phyloP scores from a whole-genome alignment of 352 stramenopile genomes.

The Elongisporangium senticosum region DNA sequence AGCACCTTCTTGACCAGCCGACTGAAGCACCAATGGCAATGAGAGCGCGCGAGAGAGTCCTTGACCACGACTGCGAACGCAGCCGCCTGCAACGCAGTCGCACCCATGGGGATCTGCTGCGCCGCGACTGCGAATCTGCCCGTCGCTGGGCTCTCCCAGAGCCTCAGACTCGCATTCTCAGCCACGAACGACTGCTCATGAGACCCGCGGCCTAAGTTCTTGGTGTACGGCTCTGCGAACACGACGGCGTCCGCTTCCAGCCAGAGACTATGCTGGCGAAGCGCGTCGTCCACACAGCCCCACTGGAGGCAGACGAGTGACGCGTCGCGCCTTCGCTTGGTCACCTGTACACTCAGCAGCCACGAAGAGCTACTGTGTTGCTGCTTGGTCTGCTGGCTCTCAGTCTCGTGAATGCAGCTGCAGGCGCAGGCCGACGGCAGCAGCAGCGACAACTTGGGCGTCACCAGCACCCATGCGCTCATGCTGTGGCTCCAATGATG shows the following conservation, averaged over 20 bases:
- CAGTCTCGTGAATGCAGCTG: too few species aligned
- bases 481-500: too few species aligned
- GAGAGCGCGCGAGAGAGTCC: conserved; percentile 16
- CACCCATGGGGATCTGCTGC: conserved; percentile 16
- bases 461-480: too few species aligned
- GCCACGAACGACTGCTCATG: conserved; percentile 17
- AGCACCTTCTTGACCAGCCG: conserved; percentile 36
- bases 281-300: too few species aligned
- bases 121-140: conserved; percentile 33
- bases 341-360: too few species aligned
- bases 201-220: conserved; percentile 6
- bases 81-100: conserved; percentile 27
- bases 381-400: too few species aligned
- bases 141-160: conserved; percentile 14
- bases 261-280: conserved; percentile 14
- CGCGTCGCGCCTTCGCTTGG: too few species aligned
- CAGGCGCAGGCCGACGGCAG: too few species aligned
- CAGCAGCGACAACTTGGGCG: too few species aligned
- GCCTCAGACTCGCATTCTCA: conserved; percentile 12
- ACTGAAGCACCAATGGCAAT: conserved; percentile 63
- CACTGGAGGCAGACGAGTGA: too few species aligned
- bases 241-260: conserved; percentile 7
- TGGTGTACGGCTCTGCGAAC: conserved; percentile 7
- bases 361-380: too few species aligned
- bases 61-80: conserved; percentile 49